Evolutionary conservation across 306 rosid genomes (phyloP).

Genomic region (Vigna reflexopilosa): DNA sequence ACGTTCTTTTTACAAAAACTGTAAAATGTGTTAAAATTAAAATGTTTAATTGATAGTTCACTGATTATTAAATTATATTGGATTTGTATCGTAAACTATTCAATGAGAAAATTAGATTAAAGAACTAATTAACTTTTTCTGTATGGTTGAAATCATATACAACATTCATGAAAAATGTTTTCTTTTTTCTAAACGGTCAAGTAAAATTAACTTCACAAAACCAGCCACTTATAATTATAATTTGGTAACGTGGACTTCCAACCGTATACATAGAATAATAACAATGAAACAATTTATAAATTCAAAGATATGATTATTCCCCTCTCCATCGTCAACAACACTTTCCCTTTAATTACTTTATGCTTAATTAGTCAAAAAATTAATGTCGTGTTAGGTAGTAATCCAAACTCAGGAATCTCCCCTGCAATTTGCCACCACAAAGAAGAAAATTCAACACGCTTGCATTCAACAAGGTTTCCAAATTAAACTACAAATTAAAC

Average conservation of each 20-base stretch:
- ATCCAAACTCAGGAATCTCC: conserved; percentile 42
- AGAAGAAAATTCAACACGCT: conserved; percentile 41
- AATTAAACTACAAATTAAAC: conserved; percentile 29
- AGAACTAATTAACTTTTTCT: no score
- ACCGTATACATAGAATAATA: not conserved
- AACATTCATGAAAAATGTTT: no score
- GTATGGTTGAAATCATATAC: no score
- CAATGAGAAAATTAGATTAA: no score
- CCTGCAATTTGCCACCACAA: conserved; percentile 29
- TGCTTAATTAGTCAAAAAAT: conserved; percentile 49
- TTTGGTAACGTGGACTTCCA: no score
- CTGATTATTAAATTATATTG: no score
- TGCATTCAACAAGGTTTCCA: not conserved
- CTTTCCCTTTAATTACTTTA: conserved; percentile 46
- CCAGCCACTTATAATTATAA: no score
- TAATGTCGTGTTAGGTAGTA: conserved; percentile 51
- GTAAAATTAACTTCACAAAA: not conserved
- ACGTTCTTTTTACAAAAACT: no score
- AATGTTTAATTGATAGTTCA: no score
- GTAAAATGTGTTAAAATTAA: no score
- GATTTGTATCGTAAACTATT: no score
- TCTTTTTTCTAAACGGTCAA: not conserved
- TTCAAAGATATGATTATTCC: conserved; percentile 37
- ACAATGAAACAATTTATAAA: conserved; percentile 19
- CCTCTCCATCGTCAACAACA: conserved; percentile 50